These are phyloP conservation scores for Pezizomycotina sp. DNA, from an alignment of 2,329 filamentous ascomycete genomes.

Conservation along the genomic window DNA sequence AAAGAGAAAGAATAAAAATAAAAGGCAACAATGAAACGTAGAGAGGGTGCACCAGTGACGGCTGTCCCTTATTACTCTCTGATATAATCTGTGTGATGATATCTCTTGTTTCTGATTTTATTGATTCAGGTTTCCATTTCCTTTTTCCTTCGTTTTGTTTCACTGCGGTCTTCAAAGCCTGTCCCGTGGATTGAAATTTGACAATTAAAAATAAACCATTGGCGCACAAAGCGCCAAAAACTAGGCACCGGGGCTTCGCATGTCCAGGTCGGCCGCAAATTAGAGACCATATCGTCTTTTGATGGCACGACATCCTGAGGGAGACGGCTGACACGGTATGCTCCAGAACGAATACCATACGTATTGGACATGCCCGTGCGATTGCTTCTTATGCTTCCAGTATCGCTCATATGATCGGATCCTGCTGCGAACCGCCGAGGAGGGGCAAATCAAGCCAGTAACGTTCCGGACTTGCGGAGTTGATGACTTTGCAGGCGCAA, in stretches of 20 bases:
- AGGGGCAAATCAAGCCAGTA: conserved; percentile 63
- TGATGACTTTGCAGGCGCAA: conserved; percentile 39
- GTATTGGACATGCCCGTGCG: conserved; percentile 58
- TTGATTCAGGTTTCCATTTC: too few relatives aligned
- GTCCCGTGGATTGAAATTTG: too few relatives aligned
- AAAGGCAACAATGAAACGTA: too few relatives aligned
- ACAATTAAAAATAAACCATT: conserved; percentile 11
- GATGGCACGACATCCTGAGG: conserved; percentile 71
- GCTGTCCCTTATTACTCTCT: too few relatives aligned
- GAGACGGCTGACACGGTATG: conserved; percentile 71
- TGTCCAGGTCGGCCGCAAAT: conserved; percentile 45
- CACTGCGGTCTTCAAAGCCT: too few relatives aligned
- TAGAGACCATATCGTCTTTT: conserved; percentile 45
- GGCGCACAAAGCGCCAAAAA: conserved; percentile 1
- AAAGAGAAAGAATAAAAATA: too few relatives aligned
- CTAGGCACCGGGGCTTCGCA: conserved; percentile 26
- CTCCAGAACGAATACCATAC: conserved; percentile 60
- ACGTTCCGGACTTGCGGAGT: conserved; percentile 61
- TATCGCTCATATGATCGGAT: conserved; percentile 43
- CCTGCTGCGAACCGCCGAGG: conserved; percentile 54
- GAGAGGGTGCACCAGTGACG: too few relatives aligned
- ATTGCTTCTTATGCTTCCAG: conserved; percentile 55
- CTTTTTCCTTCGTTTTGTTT: too few relatives aligned
- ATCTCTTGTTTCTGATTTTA: too few relatives aligned
- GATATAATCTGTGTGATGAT: too few relatives aligned